Conservation (phyloP, 257 asterid species). For the Nicotiana otophora region DNA sequence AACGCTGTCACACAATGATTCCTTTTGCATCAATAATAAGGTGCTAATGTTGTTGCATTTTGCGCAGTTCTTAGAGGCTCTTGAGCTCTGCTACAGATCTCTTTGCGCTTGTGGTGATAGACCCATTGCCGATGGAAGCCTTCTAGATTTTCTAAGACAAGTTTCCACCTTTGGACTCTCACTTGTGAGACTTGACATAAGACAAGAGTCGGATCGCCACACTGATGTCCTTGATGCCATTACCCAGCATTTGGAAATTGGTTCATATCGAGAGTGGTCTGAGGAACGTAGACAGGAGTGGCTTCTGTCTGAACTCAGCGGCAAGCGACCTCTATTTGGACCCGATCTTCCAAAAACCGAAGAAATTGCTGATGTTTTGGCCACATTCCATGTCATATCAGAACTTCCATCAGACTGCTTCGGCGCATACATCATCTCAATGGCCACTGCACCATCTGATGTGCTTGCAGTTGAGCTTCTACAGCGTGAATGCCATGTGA, state of each 20-base stretch:
- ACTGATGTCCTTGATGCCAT: constrained; percentile 47
- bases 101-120: constrained; percentile 48
- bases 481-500: constrained; percentile 46
- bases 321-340: constrained; percentile 49
- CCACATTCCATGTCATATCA: constrained; percentile 42
- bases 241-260: constrained; percentile 40
- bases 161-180: constrained; percentile 52
- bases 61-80: constrained; percentile 45
- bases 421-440: constrained; percentile 46
- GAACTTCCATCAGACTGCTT: constrained; percentile 48
- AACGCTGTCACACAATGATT: background rate
- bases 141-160: constrained; percentile 47
- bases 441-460: constrained; percentile 50
- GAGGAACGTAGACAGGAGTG: constrained; percentile 46
- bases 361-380: constrained; percentile 45
- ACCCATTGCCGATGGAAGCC: constrained; percentile 47
- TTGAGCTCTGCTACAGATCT: constrained; percentile 47
- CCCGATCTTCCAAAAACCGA: constrained; percentile 44
- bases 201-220: constrained; percentile 52
- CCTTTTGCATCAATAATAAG: background rate
- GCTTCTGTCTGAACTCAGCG: constrained; percentile 47
- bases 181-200: constrained; percentile 43
- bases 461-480: constrained; percentile 53
- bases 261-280: constrained; percentile 45
- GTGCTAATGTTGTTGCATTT: background rate